phyloP scores from a whole-genome alignment of 352 stramenopile genomes.

The Pythium biforme region DNA sequence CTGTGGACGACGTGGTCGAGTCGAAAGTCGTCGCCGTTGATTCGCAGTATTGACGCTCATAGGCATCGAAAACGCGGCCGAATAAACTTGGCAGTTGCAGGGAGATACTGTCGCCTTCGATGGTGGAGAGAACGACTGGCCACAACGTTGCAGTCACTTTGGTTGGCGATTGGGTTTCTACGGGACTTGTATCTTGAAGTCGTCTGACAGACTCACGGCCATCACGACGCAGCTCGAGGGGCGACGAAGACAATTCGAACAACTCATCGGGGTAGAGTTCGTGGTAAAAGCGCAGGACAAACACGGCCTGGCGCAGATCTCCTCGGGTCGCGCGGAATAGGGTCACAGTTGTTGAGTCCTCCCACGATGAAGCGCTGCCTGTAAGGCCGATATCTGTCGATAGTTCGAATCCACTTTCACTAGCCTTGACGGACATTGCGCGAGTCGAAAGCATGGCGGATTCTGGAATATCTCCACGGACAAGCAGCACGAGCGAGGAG shows the following conservation, averaged over 20 bases:
- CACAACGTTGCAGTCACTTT: constrained; percentile 7
- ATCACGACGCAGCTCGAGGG: background rate
- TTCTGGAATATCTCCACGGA: background rate
- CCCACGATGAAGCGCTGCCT: background rate
- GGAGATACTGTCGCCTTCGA: background rate
- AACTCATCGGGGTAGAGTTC: constrained; percentile 10
- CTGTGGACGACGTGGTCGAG: background rate
- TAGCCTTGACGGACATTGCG: background rate
- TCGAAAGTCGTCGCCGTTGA: background rate
- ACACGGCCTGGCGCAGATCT: background rate
- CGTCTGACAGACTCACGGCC: background rate
- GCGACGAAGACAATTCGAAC: constrained; percentile 2
- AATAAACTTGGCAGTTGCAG: constrained; percentile 11
- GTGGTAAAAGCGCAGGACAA: constrained; percentile 12
- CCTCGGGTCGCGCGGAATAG: background rate
- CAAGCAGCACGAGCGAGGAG: background rate
- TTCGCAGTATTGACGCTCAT: constrained; percentile 1
- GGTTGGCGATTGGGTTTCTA: background rate
- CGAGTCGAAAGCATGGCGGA: background rate
- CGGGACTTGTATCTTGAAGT: background rate
- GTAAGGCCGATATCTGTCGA: background rate
- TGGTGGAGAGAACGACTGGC: constrained; percentile 13
- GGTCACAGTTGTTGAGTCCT: background rate
- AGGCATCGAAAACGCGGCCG: background rate
- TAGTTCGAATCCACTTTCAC: background rate